Base-by-base conservation (phyloP, 208 protist genomes). In the Novymonas esmeraldas region DNA sequence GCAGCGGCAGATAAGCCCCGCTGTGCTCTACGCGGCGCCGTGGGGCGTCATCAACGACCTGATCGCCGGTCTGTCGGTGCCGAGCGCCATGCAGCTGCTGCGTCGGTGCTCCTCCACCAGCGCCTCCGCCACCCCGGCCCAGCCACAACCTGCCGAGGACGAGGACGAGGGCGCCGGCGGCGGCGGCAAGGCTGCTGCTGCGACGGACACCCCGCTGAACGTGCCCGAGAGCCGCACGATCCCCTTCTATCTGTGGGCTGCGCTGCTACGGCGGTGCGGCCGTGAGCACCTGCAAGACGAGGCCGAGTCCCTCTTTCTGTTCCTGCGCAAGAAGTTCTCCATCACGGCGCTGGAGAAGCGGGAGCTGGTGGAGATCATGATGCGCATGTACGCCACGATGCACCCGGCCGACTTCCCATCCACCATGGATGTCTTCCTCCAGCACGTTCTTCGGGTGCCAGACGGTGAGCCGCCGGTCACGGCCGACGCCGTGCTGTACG, bases 331-430 rank as follows among this genome's bases (percentile, higher is more conserved):
- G 38, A 74, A 83, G 20, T 93, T 93, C 56, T 6, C 31, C 13
- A 73, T 93, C 3, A 65, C 58, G 2, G 48, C 41, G 29, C 41
- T 39, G 29, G 73, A 94, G 67, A 92, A 93, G 70, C 70, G 84
- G 0, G 86, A 96, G 70, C 67, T 96, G 52, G 71, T 96, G 33
- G 88, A 92, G 45, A 94, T 96, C 57, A 89, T 94, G 84, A 85
- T 96, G 74, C 83, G 88, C 38, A 94, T 96, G 91, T 93, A 93
- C 79, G 78, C 79, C 5, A 91, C 88, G 0, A 71, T 94, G 51
- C 60, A 81, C 7, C 76, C 83, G 10, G 46, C 81, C 6, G 91
- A 96, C 73, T 94, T 83, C 45, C 61, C 84, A 28, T 92, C 86
- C 31, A 73, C 86, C 2, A 39, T 90, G 39, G 36, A 80, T 41